Percentiles rank a stretch among this genome's conserved stretches.
phyloP scores from a whole-genome alignment of 768 basidiomycete species.

The Tulasnella sp. region DNA sequence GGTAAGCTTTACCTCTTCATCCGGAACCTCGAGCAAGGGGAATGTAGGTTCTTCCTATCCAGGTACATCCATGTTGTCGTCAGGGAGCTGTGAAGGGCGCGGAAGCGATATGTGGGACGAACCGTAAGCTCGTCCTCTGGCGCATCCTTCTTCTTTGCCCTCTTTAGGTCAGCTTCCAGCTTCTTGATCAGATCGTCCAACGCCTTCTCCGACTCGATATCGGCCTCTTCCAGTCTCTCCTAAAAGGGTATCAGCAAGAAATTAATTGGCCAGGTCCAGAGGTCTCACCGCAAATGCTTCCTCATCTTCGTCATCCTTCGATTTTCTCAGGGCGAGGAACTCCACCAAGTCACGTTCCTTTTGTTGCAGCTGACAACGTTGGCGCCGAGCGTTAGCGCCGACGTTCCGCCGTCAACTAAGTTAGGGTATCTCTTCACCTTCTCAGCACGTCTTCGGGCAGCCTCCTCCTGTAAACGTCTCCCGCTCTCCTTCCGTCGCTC shows the following conservation, averaged over 20 bases:
- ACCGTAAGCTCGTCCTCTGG: constrained; percentile 56
- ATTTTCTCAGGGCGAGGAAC: constrained; percentile 52
- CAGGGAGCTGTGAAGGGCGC: neutral
- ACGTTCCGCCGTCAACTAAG: neutral
- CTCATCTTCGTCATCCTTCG: constrained; percentile 46
- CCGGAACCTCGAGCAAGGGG: constrained; percentile 84
- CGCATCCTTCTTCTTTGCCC: constrained; percentile 67
- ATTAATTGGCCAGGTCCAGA: neutral
- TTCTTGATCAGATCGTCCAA: constrained; percentile 79
- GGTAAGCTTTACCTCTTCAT: constrained; percentile 56
- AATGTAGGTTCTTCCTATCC: constrained; percentile 70
- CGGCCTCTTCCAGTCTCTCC: constrained; percentile 38
- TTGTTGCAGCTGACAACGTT: constrained; percentile 42
- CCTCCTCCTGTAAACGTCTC: constrained; percentile 79
- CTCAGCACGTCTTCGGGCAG: constrained; percentile 71
- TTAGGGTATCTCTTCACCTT: constrained; percentile 41
- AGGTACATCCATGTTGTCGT: neutral
- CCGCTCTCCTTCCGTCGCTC: constrained; percentile 84
- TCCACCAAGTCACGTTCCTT: constrained; percentile 67
- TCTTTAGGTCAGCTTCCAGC: constrained; percentile 66
- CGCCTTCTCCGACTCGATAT: constrained; percentile 38
- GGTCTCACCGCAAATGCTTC: constrained; percentile 39
- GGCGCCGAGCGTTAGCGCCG: neutral
- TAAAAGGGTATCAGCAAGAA: neutral
- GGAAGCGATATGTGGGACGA: constrained; percentile 15